phyloP scores from a whole-genome alignment of 2,329 filamentous ascomycete genomes.

The Cladosporium sp. region DNA sequence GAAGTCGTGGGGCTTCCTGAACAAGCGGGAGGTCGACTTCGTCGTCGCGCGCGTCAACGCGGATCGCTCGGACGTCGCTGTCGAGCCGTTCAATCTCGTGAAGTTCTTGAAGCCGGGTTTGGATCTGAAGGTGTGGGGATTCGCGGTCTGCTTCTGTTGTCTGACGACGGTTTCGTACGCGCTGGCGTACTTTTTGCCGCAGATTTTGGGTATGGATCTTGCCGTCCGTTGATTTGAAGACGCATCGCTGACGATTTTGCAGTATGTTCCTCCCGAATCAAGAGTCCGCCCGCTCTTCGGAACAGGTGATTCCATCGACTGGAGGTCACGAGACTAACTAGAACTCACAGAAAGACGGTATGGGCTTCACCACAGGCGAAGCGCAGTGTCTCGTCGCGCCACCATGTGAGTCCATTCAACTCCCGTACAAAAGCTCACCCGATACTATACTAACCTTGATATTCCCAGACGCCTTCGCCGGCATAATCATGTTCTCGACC shows the following conservation, averaged over 20 bases:
- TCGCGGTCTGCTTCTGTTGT: conserved; percentile 51
- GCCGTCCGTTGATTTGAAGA: too few relatives aligned
- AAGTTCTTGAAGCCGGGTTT: conserved; percentile 43
- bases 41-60: conserved; percentile 13
- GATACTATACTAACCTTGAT: conserved; percentile 62
- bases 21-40: conserved; percentile 12
- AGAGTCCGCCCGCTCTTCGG: too few relatives aligned
- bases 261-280: too few relatives aligned
- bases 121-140: conserved; percentile 50
- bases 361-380: conserved; percentile 53
- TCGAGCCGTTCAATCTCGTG: conserved; percentile 19
- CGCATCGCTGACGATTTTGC: too few relatives aligned
- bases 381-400: conserved; percentile 61
- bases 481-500: conserved; percentile 24
- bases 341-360: conserved; percentile 31
- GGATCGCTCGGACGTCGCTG: conserved; percentile 11
- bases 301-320: too few relatives aligned
- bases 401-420: conserved; percentile 68
- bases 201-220: conserved; percentile 53
- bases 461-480: conserved; percentile 44
- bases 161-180: conserved; percentile 68
- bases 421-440: conserved; percentile 24
- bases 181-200: conserved; percentile 67
- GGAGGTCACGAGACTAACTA: neutral
- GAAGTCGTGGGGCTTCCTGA: conserved; percentile 32